Percentiles rank a stretch among this genome's conserved stretches.
These are phyloP conservation scores for Scytalidium sp. DNA, from an alignment of 2,329 filamentous ascomycete species.

Conservation along the genomic window DNA sequence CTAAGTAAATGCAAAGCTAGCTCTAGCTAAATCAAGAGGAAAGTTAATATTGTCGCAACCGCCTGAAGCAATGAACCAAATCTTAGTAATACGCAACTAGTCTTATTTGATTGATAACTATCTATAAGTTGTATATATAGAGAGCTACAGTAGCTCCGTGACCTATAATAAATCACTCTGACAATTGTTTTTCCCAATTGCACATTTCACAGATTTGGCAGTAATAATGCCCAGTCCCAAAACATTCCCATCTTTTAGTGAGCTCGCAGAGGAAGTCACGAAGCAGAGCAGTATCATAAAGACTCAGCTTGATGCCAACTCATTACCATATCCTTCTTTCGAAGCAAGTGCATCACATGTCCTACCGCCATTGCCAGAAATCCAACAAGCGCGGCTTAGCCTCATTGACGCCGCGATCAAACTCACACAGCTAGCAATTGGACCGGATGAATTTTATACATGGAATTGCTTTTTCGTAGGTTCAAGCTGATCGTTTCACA, in stretches of 20 bases:
- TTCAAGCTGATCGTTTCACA: not conserved
- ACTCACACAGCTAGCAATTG: not conserved
- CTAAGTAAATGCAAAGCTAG: no score
- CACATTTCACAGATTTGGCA: no score
- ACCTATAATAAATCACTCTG: no score
- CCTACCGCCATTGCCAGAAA: not conserved
- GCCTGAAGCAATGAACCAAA: no score
- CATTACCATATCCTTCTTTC: not conserved
- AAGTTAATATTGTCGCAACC: no score
- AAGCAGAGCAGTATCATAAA: not conserved
- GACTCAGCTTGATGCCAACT: not conserved
- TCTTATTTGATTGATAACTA: no score
- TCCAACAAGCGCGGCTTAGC: not conserved
- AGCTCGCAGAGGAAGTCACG: not conserved
- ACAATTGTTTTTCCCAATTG: no score
- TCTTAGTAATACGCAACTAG: no score
- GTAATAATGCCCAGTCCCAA: no score
- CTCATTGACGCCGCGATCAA: not conserved
- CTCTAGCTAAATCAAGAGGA: no score
- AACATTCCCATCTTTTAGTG: not conserved
- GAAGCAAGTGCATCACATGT: not conserved
- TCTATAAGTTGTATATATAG: no score
- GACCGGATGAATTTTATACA: not conserved
- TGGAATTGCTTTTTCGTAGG: not conserved
- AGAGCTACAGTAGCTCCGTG: no score